phyloP scores from a whole-genome alignment of 495 filamentous ascomycete genomes.

The Neurospora sp. region DNA sequence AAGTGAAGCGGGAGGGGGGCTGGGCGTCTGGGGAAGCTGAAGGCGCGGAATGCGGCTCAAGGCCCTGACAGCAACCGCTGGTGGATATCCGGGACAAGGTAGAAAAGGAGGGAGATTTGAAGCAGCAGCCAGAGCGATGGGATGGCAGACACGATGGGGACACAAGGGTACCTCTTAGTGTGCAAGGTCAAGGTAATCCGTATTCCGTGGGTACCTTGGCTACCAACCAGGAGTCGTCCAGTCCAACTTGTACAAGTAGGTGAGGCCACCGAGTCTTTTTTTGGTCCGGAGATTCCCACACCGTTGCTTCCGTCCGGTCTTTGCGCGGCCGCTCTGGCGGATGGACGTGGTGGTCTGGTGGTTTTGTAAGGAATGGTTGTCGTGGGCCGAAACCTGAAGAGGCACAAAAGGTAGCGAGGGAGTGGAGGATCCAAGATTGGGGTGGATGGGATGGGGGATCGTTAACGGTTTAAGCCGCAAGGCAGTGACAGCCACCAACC shows the following conservation, averaged over 20 bases:
- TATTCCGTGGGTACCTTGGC: background rate
- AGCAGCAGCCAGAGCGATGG: background rate
- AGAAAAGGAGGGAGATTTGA: background rate
- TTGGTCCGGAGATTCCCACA: background rate
- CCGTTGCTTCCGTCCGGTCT: background rate
- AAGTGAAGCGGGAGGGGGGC: constrained; percentile 8
- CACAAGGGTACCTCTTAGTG: background rate
- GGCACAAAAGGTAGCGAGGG: background rate
- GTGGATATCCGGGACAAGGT: background rate
- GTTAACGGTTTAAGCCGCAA: constrained; percentile 1
- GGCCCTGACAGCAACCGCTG: background rate
- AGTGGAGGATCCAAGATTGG: background rate
- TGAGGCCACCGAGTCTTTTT: background rate
- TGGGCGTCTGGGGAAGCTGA: constrained; percentile 2
- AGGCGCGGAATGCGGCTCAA: background rate
- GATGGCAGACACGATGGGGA: background rate
- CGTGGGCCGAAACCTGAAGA: background rate
- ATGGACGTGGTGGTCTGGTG: background rate
- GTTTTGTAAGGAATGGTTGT: background rate
- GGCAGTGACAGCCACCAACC: background rate
- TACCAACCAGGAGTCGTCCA: background rate
- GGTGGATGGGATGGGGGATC: background rate
- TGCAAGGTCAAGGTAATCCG: background rate
- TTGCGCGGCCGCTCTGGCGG: background rate
- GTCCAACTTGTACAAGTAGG: background rate